Conservation (phyloP, 163 green algal species). For the Prototheca wickerhamii region DNA sequence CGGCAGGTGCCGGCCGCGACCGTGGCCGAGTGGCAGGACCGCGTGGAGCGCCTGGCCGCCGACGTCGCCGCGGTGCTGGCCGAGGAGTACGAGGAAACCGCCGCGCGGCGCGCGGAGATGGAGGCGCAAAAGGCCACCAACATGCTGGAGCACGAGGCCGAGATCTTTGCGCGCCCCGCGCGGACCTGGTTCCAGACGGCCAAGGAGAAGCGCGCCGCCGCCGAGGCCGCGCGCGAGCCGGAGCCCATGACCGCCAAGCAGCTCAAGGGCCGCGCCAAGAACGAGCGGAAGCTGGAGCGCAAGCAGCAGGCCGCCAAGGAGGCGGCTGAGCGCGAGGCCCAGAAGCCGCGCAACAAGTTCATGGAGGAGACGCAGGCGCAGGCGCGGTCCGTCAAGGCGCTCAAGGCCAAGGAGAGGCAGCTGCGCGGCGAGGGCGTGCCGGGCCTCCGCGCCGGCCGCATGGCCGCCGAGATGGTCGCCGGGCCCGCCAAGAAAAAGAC, state of each 20-base stretch:
- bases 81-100: conserved; percentile 73
- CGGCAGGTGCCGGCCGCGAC: conserved; percentile 51
- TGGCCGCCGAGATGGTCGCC: conserved; percentile 37
- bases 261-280: conserved; percentile 26
- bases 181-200: conserved; percentile 93
- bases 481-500: conserved; percentile 37
- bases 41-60: conserved; percentile 40
- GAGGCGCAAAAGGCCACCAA: conserved; percentile 64
- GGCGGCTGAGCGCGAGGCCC: conserved; percentile 8
- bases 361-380: conserved; percentile 39
- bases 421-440: conserved; percentile 55
- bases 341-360: conserved; percentile 20
- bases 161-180: conserved; percentile 81
- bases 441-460: conserved; percentile 38
- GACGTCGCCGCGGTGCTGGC: conserved; percentile 51
- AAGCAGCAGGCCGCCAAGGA: conserved; percentile 36
- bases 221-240: conserved; percentile 10
- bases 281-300: conserved; percentile 36
- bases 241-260: conserved; percentile 10
- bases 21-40: conserved; percentile 55
- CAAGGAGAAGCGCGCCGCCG: conserved; percentile 60
- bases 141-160: conserved; percentile 85
- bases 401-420: conserved; percentile 49
- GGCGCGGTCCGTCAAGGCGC: conserved; percentile 27
- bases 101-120: conserved; percentile 80